Conservation (phyloP, 1,139 yeast species). For the Wickerhamiella pararugosa region DNA sequence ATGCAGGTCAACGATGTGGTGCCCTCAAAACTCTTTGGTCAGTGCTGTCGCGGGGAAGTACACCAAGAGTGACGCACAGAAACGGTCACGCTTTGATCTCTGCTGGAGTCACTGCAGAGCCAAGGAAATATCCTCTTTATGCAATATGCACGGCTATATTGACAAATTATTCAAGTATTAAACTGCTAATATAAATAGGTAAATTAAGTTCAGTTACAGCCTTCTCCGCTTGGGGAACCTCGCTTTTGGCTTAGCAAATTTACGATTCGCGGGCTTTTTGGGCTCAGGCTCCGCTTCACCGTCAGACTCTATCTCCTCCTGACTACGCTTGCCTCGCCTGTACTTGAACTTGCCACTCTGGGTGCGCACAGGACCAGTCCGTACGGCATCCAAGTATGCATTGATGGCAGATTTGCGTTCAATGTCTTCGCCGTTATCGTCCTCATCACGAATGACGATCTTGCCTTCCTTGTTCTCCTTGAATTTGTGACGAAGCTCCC, state of each 20-base stretch:
- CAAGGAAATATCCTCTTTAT: too few species aligned
- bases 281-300: constrained; percentile 27
- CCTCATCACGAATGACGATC: constrained; percentile 23
- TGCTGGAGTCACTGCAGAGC: too few species aligned
- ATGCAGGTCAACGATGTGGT: too few species aligned
- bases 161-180: too few species aligned
- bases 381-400: constrained; percentile 87
- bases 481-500: constrained; percentile 29
- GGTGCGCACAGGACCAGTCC: constrained; percentile 84
- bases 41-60: too few species aligned
- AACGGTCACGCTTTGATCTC: too few species aligned
- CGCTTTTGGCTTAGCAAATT: constrained; percentile 5
- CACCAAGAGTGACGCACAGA: too few species aligned
- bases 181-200: too few species aligned
- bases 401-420: constrained; percentile 57
- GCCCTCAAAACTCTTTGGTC: too few species aligned
- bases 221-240: too few species aligned
- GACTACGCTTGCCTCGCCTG: constrained; percentile 44
- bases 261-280: constrained; percentile 7
- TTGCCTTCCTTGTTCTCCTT: constrained; percentile 31
- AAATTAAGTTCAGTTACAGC: too few species aligned
- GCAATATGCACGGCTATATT: too few species aligned
- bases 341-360: constrained; percentile 82
- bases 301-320: constrained; percentile 41
- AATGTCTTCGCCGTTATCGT: constrained; percentile 27